Evolutionary conservation across 1,139 yeast genomes (phyloP), one percentile per base, ranked within the genome.

Genomic region (Pichia inconspicua): DNA sequence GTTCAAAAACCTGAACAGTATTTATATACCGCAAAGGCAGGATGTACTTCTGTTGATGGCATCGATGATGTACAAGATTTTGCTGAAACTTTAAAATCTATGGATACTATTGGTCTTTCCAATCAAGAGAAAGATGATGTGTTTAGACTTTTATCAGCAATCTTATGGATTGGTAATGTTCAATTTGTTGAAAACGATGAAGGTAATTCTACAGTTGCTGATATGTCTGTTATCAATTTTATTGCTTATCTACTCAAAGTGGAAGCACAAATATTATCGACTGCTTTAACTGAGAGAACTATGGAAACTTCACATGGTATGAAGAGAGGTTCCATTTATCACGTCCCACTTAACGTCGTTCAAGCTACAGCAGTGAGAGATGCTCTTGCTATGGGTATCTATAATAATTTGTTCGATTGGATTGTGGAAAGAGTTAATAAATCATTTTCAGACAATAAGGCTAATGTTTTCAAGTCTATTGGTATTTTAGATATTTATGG

Each of bases 401-500:
- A 94, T 70, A 88, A 82, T 65, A 90, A 90, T 60, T 70, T 94
- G 50, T 94, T 94, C 61, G 97, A 94, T 52, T 90, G 98, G 97
- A 89, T 94, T 59, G 97, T 94, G n/a, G 88, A 76, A 49, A 80
- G 98, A 63, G 96, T 94, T 43, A 94, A 94, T 65, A 68, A 73
- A 45, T 86, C 97, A 0, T 70, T 84, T 56, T 54, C 59, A n/a
- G 56, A 56, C 30, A 44, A 42, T 12, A 71, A 72, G 22, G 70
- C 72, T 43, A 77, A 78, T 40, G 74, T 74, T 46, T 53, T 51
- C 42, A 87, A 84, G 66, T 77, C 92, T 12, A 83, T 94, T 61
- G 99, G 99, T 56, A 94, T 94, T 61, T 75, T 94, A 62, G 99
- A 94, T 78, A 94, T 94, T 57, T 94, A 94, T 64, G 99, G 99